These are phyloP conservation scores for Boletus subparvulus DNA, from an alignment of 768 basidiomycete species.

Conservation along the genomic window DNA sequence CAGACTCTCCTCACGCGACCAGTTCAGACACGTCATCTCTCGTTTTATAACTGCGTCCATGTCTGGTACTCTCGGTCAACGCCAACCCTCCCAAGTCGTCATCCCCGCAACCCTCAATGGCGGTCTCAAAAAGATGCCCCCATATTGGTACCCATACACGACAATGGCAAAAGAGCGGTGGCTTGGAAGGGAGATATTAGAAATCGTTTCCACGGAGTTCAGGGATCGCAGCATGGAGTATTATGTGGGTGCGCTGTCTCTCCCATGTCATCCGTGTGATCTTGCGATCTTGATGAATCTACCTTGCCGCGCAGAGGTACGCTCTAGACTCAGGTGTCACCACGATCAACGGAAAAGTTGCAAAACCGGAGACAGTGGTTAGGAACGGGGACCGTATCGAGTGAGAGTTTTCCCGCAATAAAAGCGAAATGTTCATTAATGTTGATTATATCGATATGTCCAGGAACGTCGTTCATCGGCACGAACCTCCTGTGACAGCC, in stretches of 20 bases:
- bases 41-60: conserved; percentile 54
- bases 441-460: not conserved
- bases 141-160: conserved; percentile 92
- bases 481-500: conserved; percentile 92
- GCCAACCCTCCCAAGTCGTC: conserved; percentile 27
- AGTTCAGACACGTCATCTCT: conserved; percentile 57
- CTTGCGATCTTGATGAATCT: not conserved
- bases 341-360: conserved; percentile 88
- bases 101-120: conserved; percentile 15
- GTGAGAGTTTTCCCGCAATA: conserved; percentile 44
- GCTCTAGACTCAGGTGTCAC: conserved; percentile 93
- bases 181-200: conserved; percentile 83
- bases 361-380: conserved; percentile 74
- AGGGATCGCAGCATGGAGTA: conserved; percentile 93
- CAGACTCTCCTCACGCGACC: conserved; percentile 47
- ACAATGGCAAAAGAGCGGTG: conserved; percentile 93
- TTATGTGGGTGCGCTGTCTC: conserved; percentile 62
- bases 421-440: not conserved
- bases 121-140: conserved; percentile 75
- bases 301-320: conserved; percentile 48
- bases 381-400: conserved; percentile 88
- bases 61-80: conserved; percentile 31
- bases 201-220: conserved; percentile 93
- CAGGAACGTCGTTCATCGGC: conserved; percentile 93
- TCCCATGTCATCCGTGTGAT: not conserved